Conservation (phyloP, 23 red algal genomes). For the Chondrus crispus region DNA sequence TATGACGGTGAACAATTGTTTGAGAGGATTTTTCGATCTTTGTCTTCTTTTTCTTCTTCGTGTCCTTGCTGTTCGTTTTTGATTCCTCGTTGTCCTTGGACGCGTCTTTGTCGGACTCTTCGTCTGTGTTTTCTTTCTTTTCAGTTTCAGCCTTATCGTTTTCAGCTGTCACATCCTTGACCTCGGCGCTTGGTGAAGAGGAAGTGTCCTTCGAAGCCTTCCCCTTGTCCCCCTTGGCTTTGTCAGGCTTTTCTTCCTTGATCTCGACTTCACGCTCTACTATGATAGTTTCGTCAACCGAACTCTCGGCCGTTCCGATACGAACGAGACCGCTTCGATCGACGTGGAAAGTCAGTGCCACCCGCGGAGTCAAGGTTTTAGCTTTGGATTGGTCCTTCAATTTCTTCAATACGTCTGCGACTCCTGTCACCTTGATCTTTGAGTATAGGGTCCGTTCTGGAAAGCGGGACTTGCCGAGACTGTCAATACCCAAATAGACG, state of each 20-base stretch:
- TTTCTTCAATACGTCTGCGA: constrained; percentile 63
- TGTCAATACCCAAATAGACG: constrained; percentile 47
- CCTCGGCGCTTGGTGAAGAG: not conserved
- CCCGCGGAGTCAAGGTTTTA: constrained; percentile 28
- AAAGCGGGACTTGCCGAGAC: constrained; percentile 11
- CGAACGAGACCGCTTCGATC: constrained; percentile 51
- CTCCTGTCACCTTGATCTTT: constrained; percentile 46
- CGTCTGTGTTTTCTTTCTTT: not conserved
- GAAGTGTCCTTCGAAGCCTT: not conserved
- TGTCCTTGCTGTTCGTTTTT: not conserved
- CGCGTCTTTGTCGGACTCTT: not conserved
- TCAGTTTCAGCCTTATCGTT: not conserved
- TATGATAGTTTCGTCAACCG: constrained; percentile 45
- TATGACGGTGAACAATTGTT: constrained; percentile 50
- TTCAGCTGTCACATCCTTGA: not conserved
- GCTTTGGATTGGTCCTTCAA: constrained; percentile 41
- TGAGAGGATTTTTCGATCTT: constrained; percentile 64
- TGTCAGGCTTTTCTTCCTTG: constrained; percentile 41
- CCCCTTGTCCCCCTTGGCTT: not conserved
- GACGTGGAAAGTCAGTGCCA: constrained; percentile 59
- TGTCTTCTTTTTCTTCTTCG: constrained; percentile 48
- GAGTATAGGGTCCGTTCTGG: constrained; percentile 65
- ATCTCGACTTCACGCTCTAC: constrained; percentile 55
- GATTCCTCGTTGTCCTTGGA: not conserved
- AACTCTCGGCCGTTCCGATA: constrained; percentile 51